Base-by-base conservation (phyloP, 2,329 filamentous ascomycete species). In the Fusarium mundagurra region DNA sequence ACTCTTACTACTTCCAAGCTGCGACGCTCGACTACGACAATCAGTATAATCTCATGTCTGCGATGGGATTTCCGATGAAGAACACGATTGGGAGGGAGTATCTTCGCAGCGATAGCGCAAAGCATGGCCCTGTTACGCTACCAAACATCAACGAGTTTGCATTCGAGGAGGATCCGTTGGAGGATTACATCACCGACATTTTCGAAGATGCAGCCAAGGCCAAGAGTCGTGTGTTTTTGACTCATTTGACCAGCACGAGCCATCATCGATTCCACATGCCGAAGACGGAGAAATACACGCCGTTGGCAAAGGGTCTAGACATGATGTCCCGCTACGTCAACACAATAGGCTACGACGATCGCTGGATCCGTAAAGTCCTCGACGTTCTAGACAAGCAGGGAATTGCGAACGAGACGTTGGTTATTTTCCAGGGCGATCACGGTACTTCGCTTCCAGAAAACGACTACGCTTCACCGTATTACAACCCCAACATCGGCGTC, bases 81-180 rank as follows among this genome's bases (percentile, higher is more conserved):
- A 69, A 80, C 16, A 76, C 76, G 0, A 75, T 83, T 8, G 67
- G 66, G 17, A 75, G 75, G 24, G 80, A 82, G 54, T 81, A 81
- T 53, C 75, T 83, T 3, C 72, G 78, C 12, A 78, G 78, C 20
- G 69, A 77, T 3, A 39, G 64, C 4, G 79, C 80, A 8, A 81
- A 79, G 62, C 80, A 81, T 41, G 81, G 80, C 1, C 69, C 76
- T 5, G 77, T 78, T 3, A 79, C 74, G 1, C 27, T 81, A 4
- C 73, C 79, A 1, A 80, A 83, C 45, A 78, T 82, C 60, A 83
- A 83, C 69, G 82, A 82, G 34, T 83, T 82, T 10, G 80, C 79
- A 14, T 80, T 82, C 64, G 72, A 80, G 57, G 82, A 83, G 54
- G 71, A 75, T 3, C 77, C 74, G 0, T 71, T 83, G 7, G 79